Evolutionary conservation across 2,329 filamentous ascomycete species (phyloP).

Genomic region (Ceratocystis colombiana): DNA sequence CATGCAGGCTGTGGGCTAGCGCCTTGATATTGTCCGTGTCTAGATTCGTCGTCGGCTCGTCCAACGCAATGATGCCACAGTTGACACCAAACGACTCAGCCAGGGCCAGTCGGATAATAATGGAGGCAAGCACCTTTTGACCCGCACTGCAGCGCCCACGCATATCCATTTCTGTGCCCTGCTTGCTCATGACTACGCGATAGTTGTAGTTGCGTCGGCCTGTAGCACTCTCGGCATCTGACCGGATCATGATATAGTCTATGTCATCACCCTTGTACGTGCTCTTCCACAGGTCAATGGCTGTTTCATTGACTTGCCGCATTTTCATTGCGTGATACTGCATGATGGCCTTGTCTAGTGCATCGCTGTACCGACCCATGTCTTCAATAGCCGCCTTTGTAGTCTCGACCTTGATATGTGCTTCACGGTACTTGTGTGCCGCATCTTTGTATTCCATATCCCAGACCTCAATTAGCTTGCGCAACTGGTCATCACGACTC

Average conservation of each 20-base stretch:
- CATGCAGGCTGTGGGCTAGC: slow-evolving; percentile 71
- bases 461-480: slow-evolving; percentile 65
- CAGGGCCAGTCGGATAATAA: slow-evolving; percentile 91
- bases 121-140: slow-evolving; percentile 91
- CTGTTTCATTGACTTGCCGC: slow-evolving; percentile 93
- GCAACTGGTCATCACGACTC: slow-evolving; percentile 72
- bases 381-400: slow-evolving; percentile 91
- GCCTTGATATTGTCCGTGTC: slow-evolving; percentile 91
- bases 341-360: slow-evolving; percentile 94
- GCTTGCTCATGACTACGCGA: slow-evolving; percentile 94
- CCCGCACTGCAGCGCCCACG: slow-evolving; percentile 92
- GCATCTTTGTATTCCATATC: slow-evolving; percentile 80
- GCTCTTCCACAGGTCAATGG: slow-evolving; percentile 90
- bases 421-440: slow-evolving; percentile 67
- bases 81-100: slow-evolving; percentile 95
- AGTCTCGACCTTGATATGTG: slow-evolving; percentile 80
- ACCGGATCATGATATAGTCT: slow-evolving; percentile 89
- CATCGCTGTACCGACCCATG: slow-evolving; percentile 67
- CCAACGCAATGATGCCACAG: slow-evolving; percentile 90
- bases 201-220: slow-evolving; percentile 89
- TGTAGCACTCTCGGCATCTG: slow-evolving; percentile 66
- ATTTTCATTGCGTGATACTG: slow-evolving; percentile 93
- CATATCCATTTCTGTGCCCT: slow-evolving; percentile 98
- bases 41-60: slow-evolving; percentile 95
- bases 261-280: slow-evolving; percentile 97